Evolutionary conservation across 352 stramenopile species (phyloP), one percentile per base, ranked within the genome.

Genomic region (Globisporangium barbulae): DNA sequence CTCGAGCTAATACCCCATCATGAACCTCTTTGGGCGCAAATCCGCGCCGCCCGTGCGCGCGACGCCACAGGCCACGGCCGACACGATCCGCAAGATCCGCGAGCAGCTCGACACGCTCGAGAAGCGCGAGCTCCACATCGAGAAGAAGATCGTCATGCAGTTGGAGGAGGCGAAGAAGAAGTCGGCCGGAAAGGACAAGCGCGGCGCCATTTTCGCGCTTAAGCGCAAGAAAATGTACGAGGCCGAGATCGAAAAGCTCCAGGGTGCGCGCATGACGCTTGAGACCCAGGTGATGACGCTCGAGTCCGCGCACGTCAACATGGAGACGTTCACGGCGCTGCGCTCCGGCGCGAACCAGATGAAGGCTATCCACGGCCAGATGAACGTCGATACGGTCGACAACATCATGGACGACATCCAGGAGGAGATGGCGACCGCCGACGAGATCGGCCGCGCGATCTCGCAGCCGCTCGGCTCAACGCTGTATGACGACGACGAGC

Each of bases 191-290:
- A 98, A 98, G 66, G 96, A 99, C 83, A 99, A 99, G 66, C 96
- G 96, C 71, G 97, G 96, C 59, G 97, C 97, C 31, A 89, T 99
- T 47, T 99, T 98, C 74, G 93, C 93, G 53, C 88, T 99, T 45
- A 99, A 99, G 79, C 90, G 95, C 67, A 99, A 99, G 87, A 99
- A 99, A 68, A 96, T 99, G 78, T 98, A 98, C 72, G 96, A 99
- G 71, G 85, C 89, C 45, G 96, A 99, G 74, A 89, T 98, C 48
- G 95, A 98, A 70, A 99, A 99, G 83, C 97, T 99, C 63, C 86
- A 98, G 71, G 91, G 91, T 53, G 87, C 97, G 22, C 95, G 97
- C 67, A 98, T 99, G 89, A 99, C 95, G 54, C 81, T 99, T 17
- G 96, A 99, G 82, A 93, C 83, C 57, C 88, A 95, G 66, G 84